Conservation (phyloP, 2,329 filamentous ascomycete species). For the Shiraia sp. region DNA sequence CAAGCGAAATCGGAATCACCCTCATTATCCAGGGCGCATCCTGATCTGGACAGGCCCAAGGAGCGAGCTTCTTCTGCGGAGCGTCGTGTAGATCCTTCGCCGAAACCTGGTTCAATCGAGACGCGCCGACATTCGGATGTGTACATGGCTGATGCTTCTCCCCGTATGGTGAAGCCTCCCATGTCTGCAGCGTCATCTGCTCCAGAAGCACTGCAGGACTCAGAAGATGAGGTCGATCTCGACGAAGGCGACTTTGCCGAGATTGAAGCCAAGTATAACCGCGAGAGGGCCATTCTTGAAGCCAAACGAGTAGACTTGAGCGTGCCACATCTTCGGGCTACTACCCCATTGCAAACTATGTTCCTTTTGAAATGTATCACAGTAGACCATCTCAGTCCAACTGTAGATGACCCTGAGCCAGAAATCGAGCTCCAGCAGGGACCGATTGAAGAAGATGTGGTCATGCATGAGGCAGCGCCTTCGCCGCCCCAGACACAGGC, state of each 20-base stretch:
- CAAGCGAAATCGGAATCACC: slow-evolving; percentile 30
- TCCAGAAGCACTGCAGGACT: slow-evolving; percentile 43
- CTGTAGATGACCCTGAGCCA: slow-evolving; percentile 3
- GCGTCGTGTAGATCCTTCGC: slow-evolving; percentile 19
- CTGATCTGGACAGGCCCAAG: slow-evolving; percentile 19
- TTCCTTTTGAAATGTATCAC: slow-evolving; percentile 47
- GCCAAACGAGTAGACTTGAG: slow-evolving; percentile 50
- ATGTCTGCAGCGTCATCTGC: slow-evolving; percentile 37
- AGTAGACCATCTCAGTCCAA: slow-evolving; percentile 26
- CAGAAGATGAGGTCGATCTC: slow-evolving; percentile 53
- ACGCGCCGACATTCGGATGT: slow-evolving; percentile 40
- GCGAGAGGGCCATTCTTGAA: slow-evolving; percentile 50
- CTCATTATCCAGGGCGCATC: slow-evolving; percentile 16
- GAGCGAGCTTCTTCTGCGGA: slow-evolving; percentile 29
- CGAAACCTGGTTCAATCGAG: slow-evolving; percentile 34
- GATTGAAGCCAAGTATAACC: slow-evolving; percentile 52
- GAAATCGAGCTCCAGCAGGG: slow-evolving; percentile 5
- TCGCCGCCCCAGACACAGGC: slow-evolving; percentile 14
- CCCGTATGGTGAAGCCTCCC: slow-evolving; percentile 29
- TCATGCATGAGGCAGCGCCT: slow-evolving; percentile 17
- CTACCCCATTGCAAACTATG: slow-evolving; percentile 49
- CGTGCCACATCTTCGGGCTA: slow-evolving; percentile 47
- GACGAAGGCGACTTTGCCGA: slow-evolving; percentile 52
- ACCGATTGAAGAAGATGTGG: slow-evolving; percentile 19
- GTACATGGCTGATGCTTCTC: slow-evolving; percentile 39